These are phyloP conservation scores for Vanrija sp. DNA, from an alignment of 1,284 basidiomycete genomes.

Conservation along the genomic window DNA sequence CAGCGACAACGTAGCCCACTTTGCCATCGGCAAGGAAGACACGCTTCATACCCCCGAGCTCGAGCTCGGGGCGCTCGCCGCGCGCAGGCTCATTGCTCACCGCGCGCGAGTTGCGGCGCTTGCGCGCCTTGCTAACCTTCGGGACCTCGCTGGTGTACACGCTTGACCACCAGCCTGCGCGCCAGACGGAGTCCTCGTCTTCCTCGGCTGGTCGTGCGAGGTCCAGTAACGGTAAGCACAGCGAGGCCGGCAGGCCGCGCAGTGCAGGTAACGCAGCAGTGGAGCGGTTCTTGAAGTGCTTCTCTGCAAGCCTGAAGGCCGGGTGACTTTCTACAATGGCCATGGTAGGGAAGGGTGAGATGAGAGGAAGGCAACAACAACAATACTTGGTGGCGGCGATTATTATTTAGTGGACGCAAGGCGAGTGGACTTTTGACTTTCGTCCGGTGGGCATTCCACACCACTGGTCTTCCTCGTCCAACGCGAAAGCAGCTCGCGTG, in stretches of 20 bases:
- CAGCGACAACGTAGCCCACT: slow-evolving; percentile 35
- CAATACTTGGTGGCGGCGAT: neutral
- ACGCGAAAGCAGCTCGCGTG: too few relatives aligned
- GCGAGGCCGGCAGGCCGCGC: slow-evolving; percentile 8
- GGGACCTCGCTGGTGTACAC: neutral
- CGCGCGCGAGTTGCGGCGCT: slow-evolving; percentile 18
- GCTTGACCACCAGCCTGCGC: slow-evolving; percentile 43
- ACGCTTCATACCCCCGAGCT: slow-evolving; percentile 10
- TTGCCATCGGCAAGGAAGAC: slow-evolving; percentile 25
- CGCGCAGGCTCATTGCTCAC: slow-evolving; percentile 5
- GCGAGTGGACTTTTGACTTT: too few relatives aligned
- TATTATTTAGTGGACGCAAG: neutral
- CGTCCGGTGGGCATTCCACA: neutral
- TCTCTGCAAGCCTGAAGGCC: slow-evolving; percentile 43
- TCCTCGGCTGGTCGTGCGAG: slow-evolving; percentile 30
- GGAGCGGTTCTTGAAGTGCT: slow-evolving; percentile 47
- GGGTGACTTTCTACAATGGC: slow-evolving; percentile 16
- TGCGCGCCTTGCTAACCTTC: too few relatives aligned
- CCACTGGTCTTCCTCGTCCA: too few relatives aligned
- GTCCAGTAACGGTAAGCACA: slow-evolving; percentile 31
- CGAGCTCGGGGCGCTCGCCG: slow-evolving; percentile 27
- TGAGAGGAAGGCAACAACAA: neutral
- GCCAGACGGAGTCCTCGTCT: slow-evolving; percentile 40
- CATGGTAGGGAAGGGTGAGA: neutral
- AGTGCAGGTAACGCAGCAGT: slow-evolving; percentile 25